These are phyloP conservation scores for Exserohilum rostratum DNA, from an alignment of 2,329 filamentous ascomycete species.

Conservation along the genomic window DNA sequence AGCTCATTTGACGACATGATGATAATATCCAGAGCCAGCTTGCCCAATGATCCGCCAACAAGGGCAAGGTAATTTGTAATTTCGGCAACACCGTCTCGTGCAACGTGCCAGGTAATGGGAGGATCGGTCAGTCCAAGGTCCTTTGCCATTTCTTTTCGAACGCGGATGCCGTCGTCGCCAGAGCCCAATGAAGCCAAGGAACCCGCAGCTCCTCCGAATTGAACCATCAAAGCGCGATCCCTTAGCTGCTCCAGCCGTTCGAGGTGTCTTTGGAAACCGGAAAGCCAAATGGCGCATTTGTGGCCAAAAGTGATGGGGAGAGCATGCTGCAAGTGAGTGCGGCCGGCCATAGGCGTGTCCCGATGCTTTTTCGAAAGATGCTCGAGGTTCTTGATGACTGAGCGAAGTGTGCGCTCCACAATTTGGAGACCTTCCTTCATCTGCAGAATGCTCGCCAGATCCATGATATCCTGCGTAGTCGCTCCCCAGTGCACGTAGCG, in stretches of 20 bases:
- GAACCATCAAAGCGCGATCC: constrained; percentile 56
- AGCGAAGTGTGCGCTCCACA: constrained; percentile 53
- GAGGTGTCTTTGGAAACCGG: constrained; percentile 56
- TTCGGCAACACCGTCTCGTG: constrained; percentile 61
- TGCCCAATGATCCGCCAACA: constrained; percentile 60
- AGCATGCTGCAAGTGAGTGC: constrained; percentile 64
- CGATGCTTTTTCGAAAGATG: constrained; percentile 54
- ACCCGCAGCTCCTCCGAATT: constrained; percentile 64
- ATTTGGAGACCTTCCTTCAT: constrained; percentile 59
- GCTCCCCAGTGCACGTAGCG: constrained; percentile 64
- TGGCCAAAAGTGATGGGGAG: constrained; percentile 64
- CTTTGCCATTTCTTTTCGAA: constrained; percentile 57
- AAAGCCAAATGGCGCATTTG: constrained; percentile 63
- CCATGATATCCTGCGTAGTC: constrained; percentile 67
- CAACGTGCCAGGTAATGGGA: constrained; percentile 64
- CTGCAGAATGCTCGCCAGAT: constrained; percentile 60
- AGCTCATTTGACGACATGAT: constrained; percentile 65
- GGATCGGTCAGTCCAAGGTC: constrained; percentile 58
- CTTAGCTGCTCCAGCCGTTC: constrained; percentile 57
- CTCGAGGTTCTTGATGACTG: constrained; percentile 53
- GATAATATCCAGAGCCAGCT: constrained; percentile 63
- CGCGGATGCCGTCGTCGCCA: constrained; percentile 55
- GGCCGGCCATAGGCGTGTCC: constrained; percentile 63
- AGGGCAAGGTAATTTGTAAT: constrained; percentile 61
- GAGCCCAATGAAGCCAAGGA: constrained; percentile 61